Evolutionary conservation across 495 filamentous ascomycete species (phyloP), one percentile per base, ranked within the genome.

Genomic region (Penicillium lagena): DNA sequence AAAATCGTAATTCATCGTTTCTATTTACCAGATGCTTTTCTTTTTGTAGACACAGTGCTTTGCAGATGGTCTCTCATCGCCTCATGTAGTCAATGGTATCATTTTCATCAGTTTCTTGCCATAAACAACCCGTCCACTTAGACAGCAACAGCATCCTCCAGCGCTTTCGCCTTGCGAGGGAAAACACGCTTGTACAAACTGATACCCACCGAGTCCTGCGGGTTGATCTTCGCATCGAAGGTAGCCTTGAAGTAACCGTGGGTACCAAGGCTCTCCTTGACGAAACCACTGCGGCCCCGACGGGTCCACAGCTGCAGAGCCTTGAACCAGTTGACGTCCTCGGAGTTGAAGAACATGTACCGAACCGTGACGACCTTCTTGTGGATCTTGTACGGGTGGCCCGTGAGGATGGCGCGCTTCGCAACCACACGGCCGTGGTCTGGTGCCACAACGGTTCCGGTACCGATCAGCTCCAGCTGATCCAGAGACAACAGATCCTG

Each of bases 191-290:
- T 96, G 65, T 94, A 95, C 62, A 96, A 58, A 74, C 86, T 90
- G 49, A 97, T 85, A 31, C 87, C 94, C 33, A 98, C 80, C 6
- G 89, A 80, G 63, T 98, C 93, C 66, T 94, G 85, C 6, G 93
- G 89, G 66, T 95, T 95, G 62, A 97, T 88, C 61, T 82, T 87
- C 17, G 83, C 89, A 65, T 98, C 94, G 71, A 98, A 98, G 14
- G 86, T 95, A 7, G 90, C 91, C 78, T 98, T 98, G 75, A 97
- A 97, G 72, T 97, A 98, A 39, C 93, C 93, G 68, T 98, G 93
- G 27, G 93, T 98, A 55, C 93, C 93, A 49, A 98, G 68, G 52
- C 82, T 76, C 72, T 98, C 93, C 72, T 95, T 95, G 67, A 97
- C 81, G 54, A 80, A 94, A 10, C 93, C 93, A 48, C 77, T 83